Conservation (phyloP, 768 basidiomycete species). For the Mycena epipterygia region DNA sequence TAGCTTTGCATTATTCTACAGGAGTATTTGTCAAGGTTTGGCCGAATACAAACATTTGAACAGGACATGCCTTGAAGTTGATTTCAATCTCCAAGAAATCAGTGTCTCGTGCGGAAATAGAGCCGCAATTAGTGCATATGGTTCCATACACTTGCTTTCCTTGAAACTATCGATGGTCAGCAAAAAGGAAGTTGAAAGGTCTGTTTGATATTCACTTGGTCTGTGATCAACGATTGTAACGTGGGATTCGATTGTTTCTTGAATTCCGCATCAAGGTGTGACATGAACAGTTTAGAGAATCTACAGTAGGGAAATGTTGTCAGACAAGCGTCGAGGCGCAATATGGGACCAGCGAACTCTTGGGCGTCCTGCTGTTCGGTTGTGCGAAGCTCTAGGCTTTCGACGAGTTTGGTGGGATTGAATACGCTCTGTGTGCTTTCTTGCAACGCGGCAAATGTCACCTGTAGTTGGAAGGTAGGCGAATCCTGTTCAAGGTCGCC, state of each 20-base stretch:
- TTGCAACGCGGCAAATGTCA: conserved; percentile 89
- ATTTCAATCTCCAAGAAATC: conserved; percentile 92
- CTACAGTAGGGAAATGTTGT: conserved; percentile 57
- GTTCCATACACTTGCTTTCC: conserved; percentile 88
- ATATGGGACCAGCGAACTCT: conserved; percentile 69
- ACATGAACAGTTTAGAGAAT: conserved; percentile 96
- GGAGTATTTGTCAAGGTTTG: not conserved
- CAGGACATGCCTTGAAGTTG: conserved; percentile 74
- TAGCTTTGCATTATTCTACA: conserved; percentile 77
- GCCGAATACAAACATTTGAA: not conserved
- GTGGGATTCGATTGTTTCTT: conserved; percentile 78
- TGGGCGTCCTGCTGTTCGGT: conserved; percentile 97
- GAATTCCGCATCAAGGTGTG: conserved; percentile 89
- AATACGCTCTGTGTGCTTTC: conserved; percentile 76
- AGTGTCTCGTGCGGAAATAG: conserved; percentile 75
- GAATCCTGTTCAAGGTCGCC: conserved; percentile 66
- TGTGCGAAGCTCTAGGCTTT: conserved; percentile 84
- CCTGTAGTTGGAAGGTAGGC: conserved; percentile 83
- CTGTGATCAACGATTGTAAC: conserved; percentile 77
- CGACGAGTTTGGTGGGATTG: conserved; percentile 88
- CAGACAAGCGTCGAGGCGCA: conserved; percentile 5
- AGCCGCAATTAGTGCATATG: conserved; percentile 77
- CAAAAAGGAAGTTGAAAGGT: not conserved
- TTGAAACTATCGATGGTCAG: conserved; percentile 77
- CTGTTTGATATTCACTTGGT: conserved; percentile 64